A percentile compares a stretch with the other conserved stretches of the same genome.
Evolutionary conservation across 805 yeast species (phyloP).

Genomic region (Candida mattraensis): DNA sequence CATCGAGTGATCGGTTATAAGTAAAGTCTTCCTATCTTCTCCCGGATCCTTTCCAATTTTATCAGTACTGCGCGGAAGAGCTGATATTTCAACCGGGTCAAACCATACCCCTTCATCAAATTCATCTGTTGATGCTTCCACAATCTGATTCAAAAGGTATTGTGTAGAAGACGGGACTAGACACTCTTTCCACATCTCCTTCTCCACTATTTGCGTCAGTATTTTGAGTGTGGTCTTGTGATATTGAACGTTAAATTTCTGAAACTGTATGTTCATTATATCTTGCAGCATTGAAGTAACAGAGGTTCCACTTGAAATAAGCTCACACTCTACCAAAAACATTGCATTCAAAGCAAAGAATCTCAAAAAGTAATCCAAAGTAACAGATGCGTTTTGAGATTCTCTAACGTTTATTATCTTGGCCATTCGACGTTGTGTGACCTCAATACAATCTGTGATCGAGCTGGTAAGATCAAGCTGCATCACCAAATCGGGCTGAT

Average conservation of each 20-base stretch:
- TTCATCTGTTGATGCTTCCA: constrained; percentile 40
- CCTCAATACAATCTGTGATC: constrained; percentile 65
- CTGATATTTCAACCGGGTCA: constrained; percentile 31
- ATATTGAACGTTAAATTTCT: constrained; percentile 53
- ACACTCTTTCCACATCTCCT: constrained; percentile 79
- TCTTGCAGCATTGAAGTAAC: constrained; percentile 62
- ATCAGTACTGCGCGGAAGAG: neutral
- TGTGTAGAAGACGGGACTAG: constrained; percentile 53
- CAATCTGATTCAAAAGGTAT: constrained; percentile 47
- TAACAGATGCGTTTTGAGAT: constrained; percentile 60
- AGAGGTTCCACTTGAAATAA: constrained; percentile 63
- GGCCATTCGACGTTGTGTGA: constrained; percentile 73
- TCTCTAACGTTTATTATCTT: constrained; percentile 76
- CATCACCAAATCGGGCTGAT: constrained; percentile 44
- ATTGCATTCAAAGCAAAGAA: constrained; percentile 65
- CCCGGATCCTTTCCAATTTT: constrained; percentile 3
- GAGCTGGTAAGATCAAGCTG: constrained; percentile 66
- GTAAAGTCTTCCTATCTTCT: constrained; percentile 31
- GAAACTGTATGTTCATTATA: constrained; percentile 64
- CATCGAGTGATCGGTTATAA: constrained; percentile 55
- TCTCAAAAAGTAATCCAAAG: constrained; percentile 61
- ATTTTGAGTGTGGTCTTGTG: constrained; percentile 51
- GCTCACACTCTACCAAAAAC: constrained; percentile 81
- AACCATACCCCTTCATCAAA: constrained; percentile 52
- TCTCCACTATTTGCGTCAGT: constrained; percentile 52